Percentiles rank a stretch among this genome's conserved stretches.
Evolutionary conservation across 2,329 filamentous ascomycete species (phyloP).

Genomic region (Paracorniculantispora psalliotae): DNA sequence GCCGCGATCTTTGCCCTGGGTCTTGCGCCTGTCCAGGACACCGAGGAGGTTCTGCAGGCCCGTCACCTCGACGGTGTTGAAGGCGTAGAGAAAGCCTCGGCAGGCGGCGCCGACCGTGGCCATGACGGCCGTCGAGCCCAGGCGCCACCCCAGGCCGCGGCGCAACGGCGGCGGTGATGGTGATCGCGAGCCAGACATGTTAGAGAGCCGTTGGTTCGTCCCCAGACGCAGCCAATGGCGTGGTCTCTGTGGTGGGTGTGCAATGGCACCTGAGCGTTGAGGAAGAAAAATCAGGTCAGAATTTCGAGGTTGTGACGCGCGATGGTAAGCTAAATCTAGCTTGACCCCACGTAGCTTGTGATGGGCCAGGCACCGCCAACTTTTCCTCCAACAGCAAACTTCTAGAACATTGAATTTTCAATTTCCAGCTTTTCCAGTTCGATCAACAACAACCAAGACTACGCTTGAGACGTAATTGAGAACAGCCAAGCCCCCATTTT

Average conservation of each 20-base stretch:
- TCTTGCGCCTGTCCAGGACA: conserved; percentile 67
- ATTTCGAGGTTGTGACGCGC: neutral
- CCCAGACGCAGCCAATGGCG: conserved; percentile 10
- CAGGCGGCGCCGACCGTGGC: conserved; percentile 66
- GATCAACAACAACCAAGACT: too few relatives aligned
- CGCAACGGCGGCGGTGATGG: conserved; percentile 26
- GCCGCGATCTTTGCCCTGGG: conserved; percentile 63
- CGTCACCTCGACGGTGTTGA: conserved; percentile 70
- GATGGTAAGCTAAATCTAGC: neutral
- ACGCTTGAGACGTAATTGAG: too few relatives aligned
- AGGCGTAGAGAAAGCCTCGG: conserved; percentile 66
- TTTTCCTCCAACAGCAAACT: neutral
- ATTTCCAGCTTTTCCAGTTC: neutral
- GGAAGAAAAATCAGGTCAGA: neutral
- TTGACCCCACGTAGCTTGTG: neutral
- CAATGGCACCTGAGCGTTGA: neutral
- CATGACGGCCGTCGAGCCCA: conserved; percentile 70
- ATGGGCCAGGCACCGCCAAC: neutral
- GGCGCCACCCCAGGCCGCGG: conserved; percentile 64
- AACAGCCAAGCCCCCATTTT: too few relatives aligned
- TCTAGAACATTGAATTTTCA: neutral
- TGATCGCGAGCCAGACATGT: conserved; percentile 18
- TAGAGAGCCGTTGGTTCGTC: neutral
- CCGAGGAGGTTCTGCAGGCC: conserved; percentile 72
- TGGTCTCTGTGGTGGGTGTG: conserved; percentile 4